Conservation (phyloP, 1,284 basidiomycete genomes). For the Trichosporon sp. region DNA sequence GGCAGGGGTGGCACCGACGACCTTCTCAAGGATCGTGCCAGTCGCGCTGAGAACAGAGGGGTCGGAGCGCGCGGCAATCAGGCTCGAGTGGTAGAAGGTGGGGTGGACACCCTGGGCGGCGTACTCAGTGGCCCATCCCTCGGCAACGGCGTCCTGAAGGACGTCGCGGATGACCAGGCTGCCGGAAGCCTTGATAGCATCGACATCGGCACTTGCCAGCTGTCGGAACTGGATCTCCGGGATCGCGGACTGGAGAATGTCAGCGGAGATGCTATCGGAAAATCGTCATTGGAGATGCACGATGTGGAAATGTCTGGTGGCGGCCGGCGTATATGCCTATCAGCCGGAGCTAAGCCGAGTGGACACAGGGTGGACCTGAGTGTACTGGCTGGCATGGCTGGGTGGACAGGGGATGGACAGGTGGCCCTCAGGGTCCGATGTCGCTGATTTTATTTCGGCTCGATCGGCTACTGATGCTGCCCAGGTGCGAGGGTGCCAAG, state of each 20-base stretch:
- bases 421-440: background rate
- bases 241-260: background rate
- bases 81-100: conserved; percentile 33
- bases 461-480: background rate
- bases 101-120: conserved; percentile 13
- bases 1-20: conserved; percentile 12
- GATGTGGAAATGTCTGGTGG: background rate
- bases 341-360: conserved; percentile 1
- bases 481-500: background rate
- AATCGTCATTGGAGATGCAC: background rate
- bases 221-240: background rate
- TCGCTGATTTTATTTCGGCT: background rate
- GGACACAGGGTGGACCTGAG: background rate
- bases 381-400: too few species aligned
- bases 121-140: conserved; percentile 27
- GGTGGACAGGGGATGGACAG: too few species aligned
- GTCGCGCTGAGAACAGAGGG: conserved; percentile 34
- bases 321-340: background rate
- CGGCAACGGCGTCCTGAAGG: conserved; percentile 34
- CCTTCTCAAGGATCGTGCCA: conserved; percentile 21
- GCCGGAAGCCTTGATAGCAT: conserved; percentile 21
- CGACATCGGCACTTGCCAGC: background rate
- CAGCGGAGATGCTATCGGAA: background rate
- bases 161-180: conserved; percentile 38
- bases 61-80: conserved; percentile 33